phyloP scores from a whole-genome alignment of 2,329 filamentous ascomycete genomes.

The Elsinoe perseae region DNA sequence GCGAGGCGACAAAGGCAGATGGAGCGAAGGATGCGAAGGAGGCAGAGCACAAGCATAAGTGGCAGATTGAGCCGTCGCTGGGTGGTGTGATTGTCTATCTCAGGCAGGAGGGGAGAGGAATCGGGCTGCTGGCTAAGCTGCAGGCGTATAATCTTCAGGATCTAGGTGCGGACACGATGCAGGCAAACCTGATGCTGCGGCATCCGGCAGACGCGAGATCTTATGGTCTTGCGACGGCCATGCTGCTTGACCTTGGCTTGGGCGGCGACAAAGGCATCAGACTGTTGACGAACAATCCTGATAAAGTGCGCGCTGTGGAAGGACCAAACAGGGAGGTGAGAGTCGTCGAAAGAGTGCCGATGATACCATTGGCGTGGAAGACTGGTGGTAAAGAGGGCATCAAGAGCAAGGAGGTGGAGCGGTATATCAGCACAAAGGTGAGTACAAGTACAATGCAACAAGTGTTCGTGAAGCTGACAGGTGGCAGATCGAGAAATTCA shows the following conservation, averaged over 20 bases:
- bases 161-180: slow-evolving; percentile 92
- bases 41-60: slow-evolving; percentile 3
- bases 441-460: slow-evolving; percentile 26
- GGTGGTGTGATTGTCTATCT: slow-evolving; percentile 94
- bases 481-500: slow-evolving; percentile 45
- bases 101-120: slow-evolving; percentile 90
- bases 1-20: neutral
- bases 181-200: slow-evolving; percentile 82
- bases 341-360: slow-evolving; percentile 83
- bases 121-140: slow-evolving; percentile 88
- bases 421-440: slow-evolving; percentile 92
- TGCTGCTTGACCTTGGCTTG: slow-evolving; percentile 76
- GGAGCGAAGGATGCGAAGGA: neutral
- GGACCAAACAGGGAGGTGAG: slow-evolving; percentile 80
- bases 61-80: slow-evolving; percentile 32
- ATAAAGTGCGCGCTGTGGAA: slow-evolving; percentile 91
- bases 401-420: slow-evolving; percentile 79
- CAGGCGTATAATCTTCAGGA: slow-evolving; percentile 98
- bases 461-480: slow-evolving; percentile 19
- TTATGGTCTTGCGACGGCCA: slow-evolving; percentile 93
- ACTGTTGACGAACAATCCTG: slow-evolving; percentile 91
- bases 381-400: slow-evolving; percentile 70
- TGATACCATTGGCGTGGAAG: slow-evolving; percentile 93
- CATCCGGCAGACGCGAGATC: slow-evolving; percentile 92
- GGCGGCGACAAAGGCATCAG: slow-evolving; percentile 63